Percentiles rank a stretch among this genome's conserved stretches.
Conservation (phyloP, 116 monocot species). For the Phalaenopsis hybrid region DNA sequence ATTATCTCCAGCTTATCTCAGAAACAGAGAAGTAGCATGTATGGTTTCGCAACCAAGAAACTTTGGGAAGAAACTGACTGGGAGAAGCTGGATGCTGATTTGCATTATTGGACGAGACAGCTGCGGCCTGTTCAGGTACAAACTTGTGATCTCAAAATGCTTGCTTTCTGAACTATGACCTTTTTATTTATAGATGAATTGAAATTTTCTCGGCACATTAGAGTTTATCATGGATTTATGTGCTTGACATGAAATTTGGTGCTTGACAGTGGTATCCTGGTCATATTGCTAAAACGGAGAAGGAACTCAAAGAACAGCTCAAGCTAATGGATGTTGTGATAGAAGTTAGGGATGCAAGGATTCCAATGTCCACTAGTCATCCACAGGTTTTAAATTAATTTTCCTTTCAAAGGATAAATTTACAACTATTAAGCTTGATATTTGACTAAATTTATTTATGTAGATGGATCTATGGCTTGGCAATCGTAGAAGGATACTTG, state of each 20-base stretch:
- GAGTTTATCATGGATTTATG: background rate
- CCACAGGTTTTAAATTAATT: slow-evolving; percentile 47
- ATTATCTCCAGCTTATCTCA: slow-evolving; percentile 25
- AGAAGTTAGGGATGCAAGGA: slow-evolving; percentile 92
- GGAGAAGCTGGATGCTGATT: slow-evolving; percentile 68
- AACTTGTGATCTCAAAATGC: slow-evolving; percentile 10
- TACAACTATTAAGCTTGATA: background rate
- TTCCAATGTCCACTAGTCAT: slow-evolving; percentile 83
- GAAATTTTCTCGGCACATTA: background rate
- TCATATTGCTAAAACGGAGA: slow-evolving; percentile 97
- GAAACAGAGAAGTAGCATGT: slow-evolving; percentile 23
- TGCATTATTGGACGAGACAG: slow-evolving; percentile 66
- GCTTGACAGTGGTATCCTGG: slow-evolving; percentile 90
- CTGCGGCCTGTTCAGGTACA: slow-evolving; percentile 93
- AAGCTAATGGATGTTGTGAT: slow-evolving; percentile 98
- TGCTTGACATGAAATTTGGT: slow-evolving; percentile 5
- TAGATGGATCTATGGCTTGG: slow-evolving; percentile 98
- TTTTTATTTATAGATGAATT: background rate
- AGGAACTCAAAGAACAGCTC: slow-evolving; percentile 78
- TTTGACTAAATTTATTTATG: background rate
- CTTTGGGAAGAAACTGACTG: slow-evolving; percentile 43
- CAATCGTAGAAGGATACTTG: slow-evolving; percentile 76
- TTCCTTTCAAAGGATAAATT: background rate
- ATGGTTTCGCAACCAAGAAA: slow-evolving; percentile 13
- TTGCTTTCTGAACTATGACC: slow-evolving; percentile 17